A percentile compares a stretch with the other conserved stretches of the same genome.
These are phyloP conservation scores for Naumovozyma castellii DNA, from an alignment of 805 yeast genomes.

Conservation along the genomic window DNA sequence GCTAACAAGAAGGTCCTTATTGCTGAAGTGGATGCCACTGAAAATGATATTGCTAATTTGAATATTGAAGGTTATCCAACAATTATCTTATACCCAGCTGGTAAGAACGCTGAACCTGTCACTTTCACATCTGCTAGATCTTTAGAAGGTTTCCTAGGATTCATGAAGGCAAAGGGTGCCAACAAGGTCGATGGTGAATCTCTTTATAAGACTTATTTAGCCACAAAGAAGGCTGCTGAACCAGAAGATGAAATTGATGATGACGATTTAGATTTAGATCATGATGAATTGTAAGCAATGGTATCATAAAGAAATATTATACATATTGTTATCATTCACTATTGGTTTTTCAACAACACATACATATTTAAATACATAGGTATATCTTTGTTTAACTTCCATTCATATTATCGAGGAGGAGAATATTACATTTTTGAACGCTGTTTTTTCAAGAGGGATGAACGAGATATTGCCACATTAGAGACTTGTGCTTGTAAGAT, in stretches of 20 bases:
- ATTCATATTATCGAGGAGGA: too few relatives aligned
- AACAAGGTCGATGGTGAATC: constrained; percentile 47
- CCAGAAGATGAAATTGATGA: constrained; percentile 14
- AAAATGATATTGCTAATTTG: constrained; percentile 70
- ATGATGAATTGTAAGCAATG: constrained; percentile 30
- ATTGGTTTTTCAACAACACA: too few relatives aligned
- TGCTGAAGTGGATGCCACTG: constrained; percentile 85
- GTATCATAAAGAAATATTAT: too few relatives aligned
- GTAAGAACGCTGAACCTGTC: constrained; percentile 57
- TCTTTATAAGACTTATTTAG: constrained; percentile 19
- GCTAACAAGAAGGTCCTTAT: constrained; percentile 50
- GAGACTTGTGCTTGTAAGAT: too few relatives aligned
- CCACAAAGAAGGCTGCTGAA: constrained; percentile 11
- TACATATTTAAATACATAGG: background rate
- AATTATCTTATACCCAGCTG: constrained; percentile 82
- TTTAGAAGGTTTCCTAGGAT: constrained; percentile 57
- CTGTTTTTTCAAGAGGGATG: too few relatives aligned
- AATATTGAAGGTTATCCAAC: constrained; percentile 90
- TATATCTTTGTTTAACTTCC: too few relatives aligned
- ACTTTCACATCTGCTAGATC: constrained; percentile 65
- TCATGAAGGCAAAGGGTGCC: constrained; percentile 61
- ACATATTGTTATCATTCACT: too few relatives aligned
- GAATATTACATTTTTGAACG: too few relatives aligned
- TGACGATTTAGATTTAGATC: constrained; percentile 15
- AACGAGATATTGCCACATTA: too few relatives aligned